A percentile compares a stretch with the other conserved stretches of the same genome.
These are phyloP conservation scores for Parascedosporium putredinis DNA, from an alignment of 2,329 filamentous ascomycete genomes.

Conservation along the genomic window DNA sequence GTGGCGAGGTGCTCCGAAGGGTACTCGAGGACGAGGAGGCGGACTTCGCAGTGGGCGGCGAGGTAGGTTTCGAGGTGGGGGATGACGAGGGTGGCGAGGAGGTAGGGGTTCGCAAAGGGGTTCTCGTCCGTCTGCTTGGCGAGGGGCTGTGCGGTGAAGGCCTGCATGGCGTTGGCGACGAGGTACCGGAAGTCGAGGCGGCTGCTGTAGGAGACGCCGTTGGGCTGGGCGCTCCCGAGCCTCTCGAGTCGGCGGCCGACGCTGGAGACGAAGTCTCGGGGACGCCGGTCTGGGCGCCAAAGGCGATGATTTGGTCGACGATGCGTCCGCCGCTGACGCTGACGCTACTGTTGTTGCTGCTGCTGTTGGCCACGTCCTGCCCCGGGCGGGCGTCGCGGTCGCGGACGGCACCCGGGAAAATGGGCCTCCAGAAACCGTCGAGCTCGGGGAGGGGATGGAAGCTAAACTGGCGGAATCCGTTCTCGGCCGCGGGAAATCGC, in stretches of 20 bases:
- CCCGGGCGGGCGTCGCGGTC: conserved; percentile 20
- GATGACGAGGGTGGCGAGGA: conserved; percentile 47
- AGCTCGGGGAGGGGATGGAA: conserved; percentile 38
- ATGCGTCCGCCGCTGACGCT: no score
- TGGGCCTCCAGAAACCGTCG: conserved; percentile 40
- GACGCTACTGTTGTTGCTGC: no score
- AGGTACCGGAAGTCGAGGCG: conserved; percentile 51
- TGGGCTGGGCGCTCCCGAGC: conserved; percentile 39
- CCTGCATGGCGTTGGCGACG: conserved; percentile 50
- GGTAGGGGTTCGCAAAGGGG: conserved; percentile 41
- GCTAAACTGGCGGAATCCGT: conserved; percentile 36
- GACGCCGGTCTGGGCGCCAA: conserved; percentile 47
- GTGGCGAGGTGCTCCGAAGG: conserved; percentile 45
- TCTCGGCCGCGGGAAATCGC: conserved; percentile 37
- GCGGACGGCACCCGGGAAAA: conserved; percentile 31
- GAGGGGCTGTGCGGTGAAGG: conserved; percentile 40
- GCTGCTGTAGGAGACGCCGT: conserved; percentile 40
- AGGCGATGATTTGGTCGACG: conserved; percentile 48
- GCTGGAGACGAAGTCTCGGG: conserved; percentile 36
- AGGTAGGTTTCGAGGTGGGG: conserved; percentile 52
- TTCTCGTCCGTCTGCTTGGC: conserved; percentile 40
- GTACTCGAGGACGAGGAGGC: conserved; percentile 50
- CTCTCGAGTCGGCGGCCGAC: conserved; percentile 44
- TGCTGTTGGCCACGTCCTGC: neutral
- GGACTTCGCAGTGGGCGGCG: conserved; percentile 38